A percentile compares a stretch with the other conserved stretches of the same genome.
phyloP scores from a whole-genome alignment of 805 yeast genomes.

The Nakazawaea populi region DNA sequence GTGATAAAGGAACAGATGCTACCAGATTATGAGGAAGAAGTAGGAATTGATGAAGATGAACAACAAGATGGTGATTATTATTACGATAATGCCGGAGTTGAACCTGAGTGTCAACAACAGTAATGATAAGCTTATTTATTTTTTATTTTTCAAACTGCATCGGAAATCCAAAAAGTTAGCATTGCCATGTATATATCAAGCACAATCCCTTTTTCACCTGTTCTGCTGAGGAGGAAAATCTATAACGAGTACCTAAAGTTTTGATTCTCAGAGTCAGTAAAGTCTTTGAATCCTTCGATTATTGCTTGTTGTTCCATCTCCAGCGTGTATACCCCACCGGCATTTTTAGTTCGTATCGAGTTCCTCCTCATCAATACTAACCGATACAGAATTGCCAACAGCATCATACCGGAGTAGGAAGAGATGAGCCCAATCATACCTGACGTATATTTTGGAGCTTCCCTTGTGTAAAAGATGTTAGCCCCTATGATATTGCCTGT shows the following conservation, averaged over 20 bases:
- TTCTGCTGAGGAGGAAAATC: background rate
- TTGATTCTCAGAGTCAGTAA: slow-evolving; percentile 54
- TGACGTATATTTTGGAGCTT: slow-evolving; percentile 47
- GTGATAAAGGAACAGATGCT: background rate
- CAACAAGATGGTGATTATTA: background rate
- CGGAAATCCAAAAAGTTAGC: background rate
- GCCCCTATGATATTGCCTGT: slow-evolving; percentile 60
- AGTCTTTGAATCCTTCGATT: slow-evolving; percentile 48
- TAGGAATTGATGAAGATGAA: background rate
- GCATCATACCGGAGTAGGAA: slow-evolving; percentile 28
- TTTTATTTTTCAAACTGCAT: background rate
- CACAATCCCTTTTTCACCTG: no score
- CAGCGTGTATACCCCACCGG: slow-evolving; percentile 22
- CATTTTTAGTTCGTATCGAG: slow-evolving; percentile 33
- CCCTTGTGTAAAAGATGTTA: slow-evolving; percentile 46
- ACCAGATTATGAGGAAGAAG: slow-evolving; percentile 1
- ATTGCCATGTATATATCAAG: background rate
- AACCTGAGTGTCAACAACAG: slow-evolving; percentile 10
- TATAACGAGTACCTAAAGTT: slow-evolving; percentile 41
- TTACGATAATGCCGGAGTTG: background rate
- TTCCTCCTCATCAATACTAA: slow-evolving; percentile 34
- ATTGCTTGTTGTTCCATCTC: slow-evolving; percentile 18
- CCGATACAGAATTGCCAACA: slow-evolving; percentile 15
- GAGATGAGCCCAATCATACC: slow-evolving; percentile 50
- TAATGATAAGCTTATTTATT: background rate